Evolutionary conservation across 768 basidiomycete genomes (phyloP), one percentile per base, ranked within the genome.

Genomic region (Xerocomus potaroensis): DNA sequence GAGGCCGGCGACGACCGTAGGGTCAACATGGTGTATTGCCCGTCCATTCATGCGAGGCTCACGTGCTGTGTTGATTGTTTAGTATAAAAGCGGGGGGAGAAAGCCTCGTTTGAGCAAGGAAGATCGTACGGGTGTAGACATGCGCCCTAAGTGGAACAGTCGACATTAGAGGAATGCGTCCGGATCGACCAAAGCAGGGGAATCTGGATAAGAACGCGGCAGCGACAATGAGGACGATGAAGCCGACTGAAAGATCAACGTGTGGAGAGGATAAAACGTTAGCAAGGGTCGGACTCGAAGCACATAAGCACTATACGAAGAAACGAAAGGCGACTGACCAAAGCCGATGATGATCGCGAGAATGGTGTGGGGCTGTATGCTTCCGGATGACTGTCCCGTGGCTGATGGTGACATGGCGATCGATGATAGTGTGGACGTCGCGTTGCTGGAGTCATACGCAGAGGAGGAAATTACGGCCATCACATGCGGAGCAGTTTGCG

Each of bases 301-400:
- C n/a, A n/a, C n/a, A n/a, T n/a, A n/a, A n/a, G n/a, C 7, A 5
- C 21, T 4, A 34, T 18, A 22, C 8, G n/a, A 14, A 24, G 16
- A 38, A 29, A 47, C 8, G 23, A 29, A 18, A 10, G 2, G 7
- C 0, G 14, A 39, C 18, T 45, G 56, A 60, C 59, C 46, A 27
- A 55, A 15, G 11, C 59, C 46, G 5, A 58, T 14, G 23, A 55
- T 43, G 23, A 54, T 52, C 1, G 36, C 46, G 2, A 43, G 1
- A 18, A 60, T 45, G 1, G 59, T 60, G 16, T 24, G 12, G 16
- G 19, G 22, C 29, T 58, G 50, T 2, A 58, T 45, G 6, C 39
- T 10, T 18, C 38, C 47, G 4, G 5, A 21, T 2, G 52, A 14
- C 4, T 52, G 8, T 14, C 18, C 34, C 19, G 35, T 1, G 21